These are phyloP conservation scores for Apiospora koreana DNA, from an alignment of 2,329 filamentous ascomycete genomes.

Conservation along the genomic window DNA sequence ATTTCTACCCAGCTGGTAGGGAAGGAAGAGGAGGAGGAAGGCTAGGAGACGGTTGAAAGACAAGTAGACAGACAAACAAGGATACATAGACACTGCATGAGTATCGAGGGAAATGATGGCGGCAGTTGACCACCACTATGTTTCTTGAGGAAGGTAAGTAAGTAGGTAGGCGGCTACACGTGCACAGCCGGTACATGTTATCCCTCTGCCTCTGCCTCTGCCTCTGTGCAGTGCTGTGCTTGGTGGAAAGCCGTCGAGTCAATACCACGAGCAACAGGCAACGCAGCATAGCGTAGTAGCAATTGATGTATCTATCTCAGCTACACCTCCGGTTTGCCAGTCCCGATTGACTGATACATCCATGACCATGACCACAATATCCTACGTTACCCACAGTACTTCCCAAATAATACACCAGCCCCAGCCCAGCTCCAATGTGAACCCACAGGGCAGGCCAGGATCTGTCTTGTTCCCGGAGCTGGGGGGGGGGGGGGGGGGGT, in stretches of 20 bases:
- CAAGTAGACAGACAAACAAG: background rate
- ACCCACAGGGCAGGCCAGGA: constrained; percentile 5
- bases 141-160: background rate
- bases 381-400: constrained; percentile 5
- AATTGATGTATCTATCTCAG: no score
- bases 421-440: constrained; percentile 4
- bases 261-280: no score
- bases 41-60: background rate
- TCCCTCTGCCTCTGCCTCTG: no score
- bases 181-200: background rate
- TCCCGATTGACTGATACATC: constrained; percentile 1
- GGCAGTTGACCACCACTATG: background rate
- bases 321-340: constrained; percentile 2
- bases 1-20: background rate
- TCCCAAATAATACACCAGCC: constrained; percentile 3
- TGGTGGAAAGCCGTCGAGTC: no score
- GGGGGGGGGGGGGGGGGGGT: background rate
- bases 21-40: background rate
- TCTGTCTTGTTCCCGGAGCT: constrained; percentile 9
- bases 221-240: no score
- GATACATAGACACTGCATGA: constrained; percentile 3
- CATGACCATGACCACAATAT: background rate
- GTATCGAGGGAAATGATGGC: background rate
- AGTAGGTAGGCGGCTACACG: background rate
- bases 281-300: background rate